Conservation (phyloP, 768 basidiomycete genomes). For the Mrakia blollopis region DNA sequence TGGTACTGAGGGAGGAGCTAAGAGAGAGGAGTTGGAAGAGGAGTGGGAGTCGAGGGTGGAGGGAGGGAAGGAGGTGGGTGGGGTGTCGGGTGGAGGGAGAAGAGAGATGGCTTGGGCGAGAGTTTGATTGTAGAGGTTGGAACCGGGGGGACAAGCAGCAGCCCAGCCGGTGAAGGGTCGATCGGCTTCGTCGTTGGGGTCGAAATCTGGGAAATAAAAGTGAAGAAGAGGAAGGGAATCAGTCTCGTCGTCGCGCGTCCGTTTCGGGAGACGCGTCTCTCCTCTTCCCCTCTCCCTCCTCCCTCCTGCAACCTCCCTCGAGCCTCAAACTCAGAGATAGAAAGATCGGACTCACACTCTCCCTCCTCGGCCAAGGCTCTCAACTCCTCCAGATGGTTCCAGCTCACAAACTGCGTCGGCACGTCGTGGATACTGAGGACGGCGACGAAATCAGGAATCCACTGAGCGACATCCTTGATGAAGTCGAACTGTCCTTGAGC, state of each 20-base stretch:
- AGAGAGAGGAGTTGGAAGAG: neutral
- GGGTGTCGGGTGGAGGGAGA: neutral
- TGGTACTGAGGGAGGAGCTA: neutral
- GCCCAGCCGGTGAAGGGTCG: constrained; percentile 14
- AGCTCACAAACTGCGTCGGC: constrained; percentile 36
- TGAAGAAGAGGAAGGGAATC: neutral
- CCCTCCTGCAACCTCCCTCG: no score
- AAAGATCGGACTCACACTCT: constrained; percentile 37
- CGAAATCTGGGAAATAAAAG: neutral
- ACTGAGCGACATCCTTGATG: constrained; percentile 25
- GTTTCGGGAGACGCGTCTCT: constrained; percentile 1
- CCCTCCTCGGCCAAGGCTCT: constrained; percentile 35
- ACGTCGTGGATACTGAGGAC: constrained; percentile 40
- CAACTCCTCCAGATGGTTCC: constrained; percentile 37
- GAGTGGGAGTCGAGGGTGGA: neutral
- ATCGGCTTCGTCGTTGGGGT: constrained; percentile 14
- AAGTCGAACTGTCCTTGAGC: constrained; percentile 36
- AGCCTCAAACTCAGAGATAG: neutral
- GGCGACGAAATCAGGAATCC: constrained; percentile 35
- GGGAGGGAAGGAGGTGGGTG: no score
- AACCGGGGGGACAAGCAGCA: constrained; percentile 19
- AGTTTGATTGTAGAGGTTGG: constrained; percentile 12
- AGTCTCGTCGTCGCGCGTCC: neutral
- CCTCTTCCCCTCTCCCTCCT: neutral
- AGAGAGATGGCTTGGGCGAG: constrained; percentile 16